Conservation (phyloP, 257 asterid genomes). For the Penstemon newberryi region DNA sequence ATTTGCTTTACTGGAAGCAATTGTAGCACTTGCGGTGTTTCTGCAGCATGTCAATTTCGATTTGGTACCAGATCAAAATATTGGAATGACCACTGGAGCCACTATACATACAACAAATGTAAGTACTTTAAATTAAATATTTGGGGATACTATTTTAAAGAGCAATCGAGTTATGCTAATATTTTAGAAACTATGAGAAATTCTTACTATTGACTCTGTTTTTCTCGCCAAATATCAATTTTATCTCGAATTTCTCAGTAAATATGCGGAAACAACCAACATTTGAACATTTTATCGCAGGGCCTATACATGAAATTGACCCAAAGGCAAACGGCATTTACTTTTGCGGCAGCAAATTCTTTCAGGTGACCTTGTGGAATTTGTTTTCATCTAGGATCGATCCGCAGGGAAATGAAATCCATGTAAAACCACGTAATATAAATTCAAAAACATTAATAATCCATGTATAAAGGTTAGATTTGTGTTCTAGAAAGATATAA, state of each 20-base stretch:
- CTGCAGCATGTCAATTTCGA: constrained; percentile 70
- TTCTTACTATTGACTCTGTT: background rate
- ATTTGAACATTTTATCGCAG: constrained; percentile 42
- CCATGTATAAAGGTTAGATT: too few species aligned
- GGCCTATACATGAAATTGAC: constrained; percentile 87
- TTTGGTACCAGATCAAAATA: constrained; percentile 78
- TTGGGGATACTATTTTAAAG: background rate
- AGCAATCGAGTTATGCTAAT: background rate
- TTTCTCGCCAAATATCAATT: background rate
- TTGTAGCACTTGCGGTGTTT: constrained; percentile 69
- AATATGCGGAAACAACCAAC: background rate
- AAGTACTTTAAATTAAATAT: constrained; percentile 22
- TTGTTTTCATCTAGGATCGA: background rate
- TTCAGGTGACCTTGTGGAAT: constrained; percentile 25
- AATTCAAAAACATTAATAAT: too few species aligned
- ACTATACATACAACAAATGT: constrained; percentile 95
- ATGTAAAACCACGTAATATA: too few species aligned
- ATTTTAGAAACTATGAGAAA: background rate
- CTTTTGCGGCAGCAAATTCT: constrained; percentile 39
- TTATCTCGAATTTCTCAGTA: background rate
- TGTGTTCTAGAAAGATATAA: too few species aligned
- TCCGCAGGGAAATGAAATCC: too few species aligned
- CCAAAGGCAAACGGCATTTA: constrained; percentile 49
- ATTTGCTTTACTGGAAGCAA: constrained; percentile 89
- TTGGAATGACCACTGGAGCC: constrained; percentile 97